Base-by-base conservation (phyloP, 75 land plant genomes). In the Chamaecyparis obtusa region DNA sequence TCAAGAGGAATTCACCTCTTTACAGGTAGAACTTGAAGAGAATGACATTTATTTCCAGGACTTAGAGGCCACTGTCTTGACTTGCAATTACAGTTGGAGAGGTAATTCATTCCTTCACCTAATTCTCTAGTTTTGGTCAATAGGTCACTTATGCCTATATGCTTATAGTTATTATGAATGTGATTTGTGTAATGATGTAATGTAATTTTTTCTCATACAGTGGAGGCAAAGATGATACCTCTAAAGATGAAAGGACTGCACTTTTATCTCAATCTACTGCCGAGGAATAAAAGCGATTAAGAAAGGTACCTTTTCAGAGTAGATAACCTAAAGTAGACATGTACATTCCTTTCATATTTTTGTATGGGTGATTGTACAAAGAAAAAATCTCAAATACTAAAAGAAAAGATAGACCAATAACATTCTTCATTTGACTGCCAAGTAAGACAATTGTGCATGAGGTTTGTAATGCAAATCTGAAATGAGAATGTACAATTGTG, bases 11-110 rank as follows among this genome's bases (percentile, higher is more conserved):
- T 86, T 90, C n/a, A 86, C 91, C 5, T 90, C 94, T 33, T 77
- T 94, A 79, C 95, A 96, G 89, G 92, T 87, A 27, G 92, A 95
- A 75, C 74, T 95, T 36, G 93, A 96, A 82, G 91, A 95, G 30
- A 92, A 92, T 83, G 88, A 81, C 67, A 88, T 86, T 86, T 87
- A 88, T 56, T 90, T 89, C 77, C 87, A 93, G 39, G 95, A 94
- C 79, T 54, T 94, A 67, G 95, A 93, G 48, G 92, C 93, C 71
- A 93, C 91, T 93, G 92, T 86, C 94, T 91, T 74, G 94, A 94
- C 46, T 87, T 95, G 44, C 95, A 93, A 90, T 90, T 87, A 55
- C 92, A 93, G 79, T 80, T 95, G 56, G 94, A 95, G 83, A 91
- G 96, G 97, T 96, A 93, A 49, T 4, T 0, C 41, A 15, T 24